phyloP scores from a whole-genome alignment of 2,329 filamentous ascomycete genomes.

The Penicillium sp. region DNA sequence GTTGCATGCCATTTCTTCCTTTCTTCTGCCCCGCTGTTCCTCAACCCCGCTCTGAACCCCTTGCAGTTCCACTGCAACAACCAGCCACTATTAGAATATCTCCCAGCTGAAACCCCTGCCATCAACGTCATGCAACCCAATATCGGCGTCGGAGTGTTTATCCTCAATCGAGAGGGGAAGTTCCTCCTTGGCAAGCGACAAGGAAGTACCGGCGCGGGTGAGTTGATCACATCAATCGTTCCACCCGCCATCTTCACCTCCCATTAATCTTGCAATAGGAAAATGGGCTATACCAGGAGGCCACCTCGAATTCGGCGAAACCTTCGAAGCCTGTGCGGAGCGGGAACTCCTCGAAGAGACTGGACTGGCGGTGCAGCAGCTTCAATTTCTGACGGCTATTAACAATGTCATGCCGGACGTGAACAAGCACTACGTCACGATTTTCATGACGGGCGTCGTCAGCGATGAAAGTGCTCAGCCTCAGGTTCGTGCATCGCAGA shows the following conservation, averaged over 20 bases:
- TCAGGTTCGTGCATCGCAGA: conserved; percentile 41
- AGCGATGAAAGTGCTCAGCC: conserved; percentile 47
- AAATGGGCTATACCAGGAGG: conserved; percentile 67
- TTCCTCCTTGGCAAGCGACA: conserved; percentile 47
- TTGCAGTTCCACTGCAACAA: no score
- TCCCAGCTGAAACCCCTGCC: no score
- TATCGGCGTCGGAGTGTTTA: conserved; percentile 48
- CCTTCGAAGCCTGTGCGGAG: conserved; percentile 55
- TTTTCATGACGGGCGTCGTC: conserved; percentile 57
- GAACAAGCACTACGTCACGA: conserved; percentile 67
- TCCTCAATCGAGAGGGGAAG: conserved; percentile 38
- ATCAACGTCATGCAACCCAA: conserved; percentile 23
- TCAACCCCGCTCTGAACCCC: no score
- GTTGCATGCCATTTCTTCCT: no score
- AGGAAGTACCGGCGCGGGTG: conserved; percentile 46
- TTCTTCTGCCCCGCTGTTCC: no score
- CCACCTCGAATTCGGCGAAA: conserved; percentile 66
- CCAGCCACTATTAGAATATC: no score
- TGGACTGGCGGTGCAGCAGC: conserved; percentile 50
- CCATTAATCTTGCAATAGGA: conserved; percentile 38
- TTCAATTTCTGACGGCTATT: conserved; percentile 55
- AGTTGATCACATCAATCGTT: neutral
- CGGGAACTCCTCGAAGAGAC: conserved; percentile 69
- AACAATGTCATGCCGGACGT: conserved; percentile 59
- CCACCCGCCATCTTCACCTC: neutral